Conservation (phyloP, 352 stramenopile genomes). For the Globisporangium middletonii region DNA sequence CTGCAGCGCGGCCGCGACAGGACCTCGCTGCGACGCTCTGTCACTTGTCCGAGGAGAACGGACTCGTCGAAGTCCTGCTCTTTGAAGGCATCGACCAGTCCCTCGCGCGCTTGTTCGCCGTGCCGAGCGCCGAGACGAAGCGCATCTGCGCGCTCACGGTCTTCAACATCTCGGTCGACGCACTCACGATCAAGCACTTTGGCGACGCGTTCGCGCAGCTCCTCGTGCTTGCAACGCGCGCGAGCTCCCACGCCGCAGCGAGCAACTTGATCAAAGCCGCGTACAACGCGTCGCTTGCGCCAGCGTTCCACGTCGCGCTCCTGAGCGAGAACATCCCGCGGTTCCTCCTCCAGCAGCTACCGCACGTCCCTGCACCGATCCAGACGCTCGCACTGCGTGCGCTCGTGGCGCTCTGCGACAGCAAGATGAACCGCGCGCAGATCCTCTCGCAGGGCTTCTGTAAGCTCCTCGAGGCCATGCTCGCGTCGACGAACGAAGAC, state of each 20-base stretch:
- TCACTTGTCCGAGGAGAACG: slow-evolving; percentile 57
- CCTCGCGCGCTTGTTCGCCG: slow-evolving; percentile 38
- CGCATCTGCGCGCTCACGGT: slow-evolving; percentile 60
- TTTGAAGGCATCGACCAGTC: slow-evolving; percentile 68
- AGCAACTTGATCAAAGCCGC: slow-evolving; percentile 59
- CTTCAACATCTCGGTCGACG: slow-evolving; percentile 65
- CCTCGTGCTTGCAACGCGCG: slow-evolving; percentile 25
- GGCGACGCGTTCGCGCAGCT: slow-evolving; percentile 58
- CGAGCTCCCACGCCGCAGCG: slow-evolving; percentile 14
- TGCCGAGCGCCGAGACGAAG: slow-evolving; percentile 49
- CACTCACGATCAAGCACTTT: slow-evolving; percentile 53
- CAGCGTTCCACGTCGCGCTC: slow-evolving; percentile 49
- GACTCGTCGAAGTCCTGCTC: slow-evolving; percentile 47
- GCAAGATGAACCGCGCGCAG: slow-evolving; percentile 36
- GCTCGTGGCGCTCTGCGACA: slow-evolving; percentile 47
- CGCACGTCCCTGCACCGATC: slow-evolving; percentile 25
- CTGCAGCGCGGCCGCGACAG: slow-evolving; percentile 25
- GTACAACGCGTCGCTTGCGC: slow-evolving; percentile 59
- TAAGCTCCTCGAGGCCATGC: slow-evolving; percentile 39
- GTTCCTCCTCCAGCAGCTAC: slow-evolving; percentile 43
- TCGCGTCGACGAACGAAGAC: slow-evolving; percentile 26
- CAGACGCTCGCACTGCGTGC: slow-evolving; percentile 43
- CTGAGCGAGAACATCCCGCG: slow-evolving; percentile 61
- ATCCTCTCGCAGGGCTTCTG: slow-evolving; percentile 47
- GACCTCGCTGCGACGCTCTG: slow-evolving; percentile 64